Conservation (phyloP, 2,329 filamentous ascomycete species). For the Fusarium nematophilum region DNA sequence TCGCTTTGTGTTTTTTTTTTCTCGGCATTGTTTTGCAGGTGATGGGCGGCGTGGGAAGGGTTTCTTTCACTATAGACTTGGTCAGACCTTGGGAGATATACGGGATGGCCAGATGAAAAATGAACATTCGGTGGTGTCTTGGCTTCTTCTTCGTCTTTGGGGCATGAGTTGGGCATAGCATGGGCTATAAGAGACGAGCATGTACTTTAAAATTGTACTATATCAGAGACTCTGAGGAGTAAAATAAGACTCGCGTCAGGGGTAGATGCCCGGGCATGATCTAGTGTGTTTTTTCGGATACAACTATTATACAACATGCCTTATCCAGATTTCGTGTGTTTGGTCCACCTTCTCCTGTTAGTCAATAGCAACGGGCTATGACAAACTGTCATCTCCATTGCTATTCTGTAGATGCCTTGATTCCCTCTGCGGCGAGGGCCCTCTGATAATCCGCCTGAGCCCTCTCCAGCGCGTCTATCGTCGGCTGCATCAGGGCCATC, state of each 20-base stretch:
- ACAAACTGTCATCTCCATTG: background rate
- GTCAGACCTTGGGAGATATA: constrained; percentile 6
- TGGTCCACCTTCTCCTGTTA: background rate
- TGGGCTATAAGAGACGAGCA: constrained; percentile 2
- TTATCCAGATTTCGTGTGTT: background rate
- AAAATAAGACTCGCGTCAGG: background rate
- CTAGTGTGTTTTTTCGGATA: background rate
- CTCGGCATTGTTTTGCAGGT: constrained; percentile 2
- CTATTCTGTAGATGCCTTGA: constrained; percentile 59
- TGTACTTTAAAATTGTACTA: constrained; percentile 37
- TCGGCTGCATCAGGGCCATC: constrained; percentile 79
- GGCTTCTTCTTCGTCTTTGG: background rate
- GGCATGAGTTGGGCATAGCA: constrained; percentile 10
- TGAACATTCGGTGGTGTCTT: background rate
- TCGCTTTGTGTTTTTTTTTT: background rate
- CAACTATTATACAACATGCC: background rate
- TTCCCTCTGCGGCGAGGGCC: constrained; percentile 73
- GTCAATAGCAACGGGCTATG: background rate
- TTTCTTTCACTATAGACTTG: constrained; percentile 31
- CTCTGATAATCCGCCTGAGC: constrained; percentile 78
- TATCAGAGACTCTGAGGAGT: constrained; percentile 11
- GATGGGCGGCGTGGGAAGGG: constrained; percentile 11
- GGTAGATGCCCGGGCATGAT: background rate
- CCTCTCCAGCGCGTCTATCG: constrained; percentile 74
- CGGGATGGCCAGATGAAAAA: constrained; percentile 14